Evolutionary conservation across 768 basidiomycete genomes (phyloP), one percentile per base, ranked within the genome.

Genomic region (Mycena leptocephala): DNA sequence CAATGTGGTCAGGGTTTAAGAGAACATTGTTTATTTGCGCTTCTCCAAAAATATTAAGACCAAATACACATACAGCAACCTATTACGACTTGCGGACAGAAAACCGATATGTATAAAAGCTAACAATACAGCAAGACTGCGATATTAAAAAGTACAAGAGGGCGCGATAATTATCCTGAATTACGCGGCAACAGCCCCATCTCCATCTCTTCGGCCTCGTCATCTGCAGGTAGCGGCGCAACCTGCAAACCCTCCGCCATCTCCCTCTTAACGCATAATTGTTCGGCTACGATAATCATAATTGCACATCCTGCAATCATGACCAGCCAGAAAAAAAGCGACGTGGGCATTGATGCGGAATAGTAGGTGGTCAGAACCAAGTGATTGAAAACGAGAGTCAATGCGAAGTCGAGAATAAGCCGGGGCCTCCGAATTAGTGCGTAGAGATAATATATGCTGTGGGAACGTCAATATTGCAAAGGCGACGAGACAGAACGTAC

Each of bases 311-410:
- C 93, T 48, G 87, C 86, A n/a, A 90, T 84, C 82, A 97, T 88
- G 63, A 97, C 89, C 59, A 93, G 81, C 97, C 97, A 99, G 88
- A 95, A 99, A 89, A 98, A 99, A 41, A 96, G 82, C 1, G 96
- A 97, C 0, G 95, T 95, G 9, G 98, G 98, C 77, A 95, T 84
- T 18, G 92, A 89, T 16, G 92, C 91, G 3, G 96, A 92, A 83
- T 96, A 97, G 86, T 99, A 99, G 43, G 96, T 97, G 68, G 98
- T 98, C 75, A 99, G 87, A 70, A 99, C 94, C 72, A 98, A 87
- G 84, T 99, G 98, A 82, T 94, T 95, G 89, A 98, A 95, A 61
- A 95, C 86, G 61, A 99, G 91, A 0, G 98, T 99, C 74, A 98
- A 84, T 11, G 96, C 90, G 85, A 98, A 98, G 86, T 99, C 98